Base-by-base conservation (phyloP, 768 basidiomycete genomes). In the Leccinum olivaceopallidum region DNA sequence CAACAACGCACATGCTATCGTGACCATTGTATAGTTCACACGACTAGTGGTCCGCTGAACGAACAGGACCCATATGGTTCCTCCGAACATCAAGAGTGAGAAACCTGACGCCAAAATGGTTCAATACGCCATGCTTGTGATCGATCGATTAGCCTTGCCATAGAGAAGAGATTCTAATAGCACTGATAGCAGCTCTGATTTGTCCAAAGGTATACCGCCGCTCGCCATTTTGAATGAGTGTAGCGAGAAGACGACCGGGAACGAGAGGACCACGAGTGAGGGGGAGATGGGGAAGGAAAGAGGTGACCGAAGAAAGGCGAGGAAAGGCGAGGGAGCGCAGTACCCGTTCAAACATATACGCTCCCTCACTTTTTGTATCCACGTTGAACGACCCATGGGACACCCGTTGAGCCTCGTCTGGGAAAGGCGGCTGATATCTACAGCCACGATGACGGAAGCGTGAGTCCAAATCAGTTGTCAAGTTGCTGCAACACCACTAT, bases 161-260 rank as follows among this genome's bases (percentile, higher is more conserved):
- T 53, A 22, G 12, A 53, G 10, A 34, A 28, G 53, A 70, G 53
- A 30, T 22, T 53, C 53, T 7, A 53, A 7, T 5, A 53, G 16
- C 6, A 53, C 53, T 7, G 53, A 53, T 18, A 53, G 34, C 6
- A 53, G 18, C 28, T 53, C 53, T 53, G 53, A 22, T 10, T 53
- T 53, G 34, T 53, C 53, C 34, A 53, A 13, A 53, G 53, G 53
- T 34, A 53, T 53, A 14, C 34, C 53, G 2, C 32, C 7, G 20
- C 5, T 24, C 6, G 32, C 32, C 53, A 36, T 53, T 13, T 53
- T 22, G 28, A 22, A 34, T 20, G 24, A 18, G n/a, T 22, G 3
- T 22, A 16, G 34, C 18, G n/a, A 32, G 7, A 28, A 28, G 10
- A n/a, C 5, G 36, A 34, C 32, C 34, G 22, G n/a, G 51, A n/a